Conservation (phyloP, 2,329 filamentous ascomycete genomes). For the Fusarium succisae region DNA sequence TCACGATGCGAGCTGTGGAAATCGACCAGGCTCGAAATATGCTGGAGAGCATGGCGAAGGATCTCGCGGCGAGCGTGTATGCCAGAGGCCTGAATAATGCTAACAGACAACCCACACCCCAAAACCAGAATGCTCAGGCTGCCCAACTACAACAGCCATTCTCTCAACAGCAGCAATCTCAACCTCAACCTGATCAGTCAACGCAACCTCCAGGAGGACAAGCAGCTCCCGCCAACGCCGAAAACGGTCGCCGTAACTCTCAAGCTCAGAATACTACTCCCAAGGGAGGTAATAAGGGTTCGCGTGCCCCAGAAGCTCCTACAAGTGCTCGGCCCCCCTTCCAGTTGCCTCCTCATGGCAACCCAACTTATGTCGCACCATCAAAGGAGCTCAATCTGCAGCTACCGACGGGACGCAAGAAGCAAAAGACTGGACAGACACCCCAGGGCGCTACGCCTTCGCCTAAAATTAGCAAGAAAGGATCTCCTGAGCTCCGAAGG, state of each 20-base stretch:
- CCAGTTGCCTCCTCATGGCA: constrained; percentile 66
- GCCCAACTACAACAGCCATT: constrained; percentile 47
- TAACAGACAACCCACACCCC: constrained; percentile 42
- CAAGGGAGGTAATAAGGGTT: constrained; percentile 54
- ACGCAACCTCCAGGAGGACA: constrained; percentile 37
- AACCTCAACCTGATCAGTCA: constrained; percentile 36
- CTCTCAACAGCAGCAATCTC: constrained; percentile 49
- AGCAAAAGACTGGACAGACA: constrained; percentile 57
- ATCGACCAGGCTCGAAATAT: constrained; percentile 59
- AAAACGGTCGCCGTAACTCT: constrained; percentile 62
- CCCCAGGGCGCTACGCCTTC: constrained; percentile 55
- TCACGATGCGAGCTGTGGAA: constrained; percentile 63
- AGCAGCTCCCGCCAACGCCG: constrained; percentile 53
- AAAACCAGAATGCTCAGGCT: constrained; percentile 44
- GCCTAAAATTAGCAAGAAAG: constrained; percentile 58
- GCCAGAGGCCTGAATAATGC: constrained; percentile 40
- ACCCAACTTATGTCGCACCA: constrained; percentile 64
- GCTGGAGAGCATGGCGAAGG: constrained; percentile 62
- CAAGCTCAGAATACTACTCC: constrained; percentile 56
- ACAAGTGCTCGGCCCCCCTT: constrained; percentile 67
- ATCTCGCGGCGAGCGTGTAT: constrained; percentile 50
- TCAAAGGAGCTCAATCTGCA: constrained; percentile 64
- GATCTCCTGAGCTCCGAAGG: constrained; percentile 57
- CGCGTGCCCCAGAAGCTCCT: constrained; percentile 64
- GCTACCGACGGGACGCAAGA: constrained; percentile 67